phyloP scores from a whole-genome alignment of 768 basidiomycete genomes.

The Chalciporus sphaerocephalus region DNA sequence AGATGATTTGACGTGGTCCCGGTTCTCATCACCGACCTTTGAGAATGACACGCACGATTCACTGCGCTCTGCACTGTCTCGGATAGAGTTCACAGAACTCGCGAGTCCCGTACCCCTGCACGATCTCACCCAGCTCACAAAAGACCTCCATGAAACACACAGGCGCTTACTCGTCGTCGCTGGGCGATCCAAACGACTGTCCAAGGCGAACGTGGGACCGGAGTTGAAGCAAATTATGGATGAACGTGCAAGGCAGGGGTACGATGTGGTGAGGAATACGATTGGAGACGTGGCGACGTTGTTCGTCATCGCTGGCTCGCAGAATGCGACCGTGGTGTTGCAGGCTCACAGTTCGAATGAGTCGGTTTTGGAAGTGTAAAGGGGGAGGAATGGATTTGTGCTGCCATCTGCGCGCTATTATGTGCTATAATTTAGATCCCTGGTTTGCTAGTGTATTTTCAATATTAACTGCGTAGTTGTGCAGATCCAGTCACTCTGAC shows the following conservation, averaged over 20 bases:
- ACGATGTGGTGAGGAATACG: conserved; percentile 58
- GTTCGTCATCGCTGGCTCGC: conserved; percentile 59
- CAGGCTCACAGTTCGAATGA: conserved; percentile 47
- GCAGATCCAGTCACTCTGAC: too few relatives aligned
- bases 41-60: conserved; percentile 7
- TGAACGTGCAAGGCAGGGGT: conserved; percentile 19
- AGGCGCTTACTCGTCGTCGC: conserved; percentile 58
- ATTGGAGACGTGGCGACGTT: conserved; percentile 82
- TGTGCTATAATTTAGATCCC: too few relatives aligned
- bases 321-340: conserved; percentile 61
- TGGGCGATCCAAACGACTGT: conserved; percentile 74
- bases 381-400: too few relatives aligned
- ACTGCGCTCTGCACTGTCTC: conserved; percentile 43
- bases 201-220: conserved; percentile 49
- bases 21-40: conserved; percentile 40
- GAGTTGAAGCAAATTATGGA: conserved; percentile 54
- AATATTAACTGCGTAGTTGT: too few relatives aligned
- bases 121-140: conserved; percentile 44
- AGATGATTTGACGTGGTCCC: conserved; percentile 74
- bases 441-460: too few relatives aligned
- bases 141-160: conserved; percentile 19
- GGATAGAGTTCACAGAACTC: conserved; percentile 57
- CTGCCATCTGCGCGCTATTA: too few relatives aligned
- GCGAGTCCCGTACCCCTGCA: conserved; percentile 55
- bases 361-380: conserved; percentile 1